Base-by-base conservation (phyloP, 2,329 filamentous ascomycete species). In the Penicillium janthinellum region DNA sequence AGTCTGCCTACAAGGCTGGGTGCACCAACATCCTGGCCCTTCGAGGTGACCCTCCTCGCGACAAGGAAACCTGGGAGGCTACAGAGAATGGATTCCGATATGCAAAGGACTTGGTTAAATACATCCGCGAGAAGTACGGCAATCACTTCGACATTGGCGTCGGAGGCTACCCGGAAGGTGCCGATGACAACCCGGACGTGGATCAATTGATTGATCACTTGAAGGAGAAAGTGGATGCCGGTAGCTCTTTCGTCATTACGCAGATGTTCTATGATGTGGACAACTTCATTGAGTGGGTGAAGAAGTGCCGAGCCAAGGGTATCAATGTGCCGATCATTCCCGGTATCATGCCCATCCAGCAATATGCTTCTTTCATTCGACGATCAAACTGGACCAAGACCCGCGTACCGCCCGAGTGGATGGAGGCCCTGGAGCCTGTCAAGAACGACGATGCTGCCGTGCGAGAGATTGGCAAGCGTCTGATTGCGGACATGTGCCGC, bases 191-290 rank as follows among this genome's bases (percentile, higher is more conserved):
- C 75, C 87, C 91, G 69, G 88, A 96, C 71, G 89, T 92, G 55
- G 92, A 96, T 49, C 78, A 86, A 61, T 84, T 99, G 70, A 86
- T 99, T 64, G 89, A 95, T 65, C 95, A 98, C 75, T 79, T 99
- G 72, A 98, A 98, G 81, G 90, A 98, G 77, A 99, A 99, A 81
- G 89, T 98, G 37, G 95, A 99, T 74, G 91, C 91, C 60, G 95
- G 95, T 54, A 93, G 90, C 63, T 89, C 90, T 6, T 99, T 98
- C 75, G 90, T 99, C 64, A 91, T 99, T 56, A 98, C 95, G 0
- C 95, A 99, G 80, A 99, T 99, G 95, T 98, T 98, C 79, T 99
- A 99, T 81, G 94, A 99, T 72, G 93, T 87, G 52, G 94, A 99
- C 71, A 94, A 95, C 73, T 99, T 99, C 78, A 79, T 98, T 56